phyloP scores from a whole-genome alignment of 495 filamentous ascomycete genomes.

The Hypoxylon fragiforme region DNA sequence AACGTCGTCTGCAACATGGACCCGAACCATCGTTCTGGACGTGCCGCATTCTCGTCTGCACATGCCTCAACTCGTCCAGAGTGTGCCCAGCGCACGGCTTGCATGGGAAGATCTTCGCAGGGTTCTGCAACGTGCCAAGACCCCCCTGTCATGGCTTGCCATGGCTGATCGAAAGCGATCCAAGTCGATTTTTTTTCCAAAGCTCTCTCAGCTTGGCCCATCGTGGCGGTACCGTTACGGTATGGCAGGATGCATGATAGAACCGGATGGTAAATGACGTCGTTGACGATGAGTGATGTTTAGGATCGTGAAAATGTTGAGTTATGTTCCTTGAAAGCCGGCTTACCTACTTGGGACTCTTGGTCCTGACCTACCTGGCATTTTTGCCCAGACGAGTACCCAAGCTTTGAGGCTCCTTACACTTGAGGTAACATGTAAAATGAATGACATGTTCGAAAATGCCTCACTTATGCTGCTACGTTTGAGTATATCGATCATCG shows the following conservation, averaged over 20 bases:
- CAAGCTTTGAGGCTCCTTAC: no score
- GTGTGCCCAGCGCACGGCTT: constrained; percentile 11
- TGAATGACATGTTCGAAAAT: not conserved
- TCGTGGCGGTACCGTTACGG: constrained; percentile 8
- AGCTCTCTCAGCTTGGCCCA: no score
- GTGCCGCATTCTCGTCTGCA: constrained; percentile 17
- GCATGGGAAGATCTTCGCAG: constrained; percentile 10
- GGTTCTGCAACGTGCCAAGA: constrained; percentile 30
- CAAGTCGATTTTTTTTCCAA: constrained; percentile 1
- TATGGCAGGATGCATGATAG: constrained; percentile 21
- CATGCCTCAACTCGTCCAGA: constrained; percentile 19
- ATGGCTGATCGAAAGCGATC: constrained; percentile 6
- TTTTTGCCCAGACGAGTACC: no score
- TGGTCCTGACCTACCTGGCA: no score
- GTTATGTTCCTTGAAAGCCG: not conserved
- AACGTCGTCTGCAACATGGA: constrained; percentile 22
- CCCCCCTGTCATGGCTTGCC: constrained; percentile 1
- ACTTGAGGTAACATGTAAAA: no score
- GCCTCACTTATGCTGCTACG: constrained; percentile 4
- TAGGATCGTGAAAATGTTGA: constrained; percentile 3
- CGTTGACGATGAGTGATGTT: constrained; percentile 5
- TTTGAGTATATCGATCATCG: no score
- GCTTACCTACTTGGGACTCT: no score
- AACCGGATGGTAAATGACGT: constrained; percentile 9
- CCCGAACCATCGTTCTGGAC: constrained; percentile 21